Percentiles rank a stretch among this genome's conserved stretches.
These are phyloP conservation scores for Dendrobium officinale DNA, from an alignment of 106 monocot species.

Conservation along the genomic window DNA sequence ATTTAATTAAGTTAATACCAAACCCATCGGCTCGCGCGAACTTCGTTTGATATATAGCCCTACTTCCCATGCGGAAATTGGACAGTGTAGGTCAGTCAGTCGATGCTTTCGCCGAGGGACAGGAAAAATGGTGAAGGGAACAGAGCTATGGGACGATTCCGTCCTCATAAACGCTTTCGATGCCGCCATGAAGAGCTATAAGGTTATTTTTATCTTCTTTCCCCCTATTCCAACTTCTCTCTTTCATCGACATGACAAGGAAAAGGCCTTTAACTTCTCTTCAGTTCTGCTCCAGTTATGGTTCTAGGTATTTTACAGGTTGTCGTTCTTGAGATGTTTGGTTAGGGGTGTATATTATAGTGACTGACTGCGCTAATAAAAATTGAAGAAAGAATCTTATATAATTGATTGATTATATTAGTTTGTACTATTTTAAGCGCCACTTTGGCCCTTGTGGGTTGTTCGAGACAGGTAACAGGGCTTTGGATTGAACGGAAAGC, in stretches of 20 bases:
- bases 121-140: conserved; percentile 47
- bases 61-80: no score
- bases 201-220: conserved; percentile 32
- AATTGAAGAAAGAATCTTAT: not conserved
- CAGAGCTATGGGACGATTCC: conserved; percentile 82
- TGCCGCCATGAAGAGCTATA: conserved; percentile 60
- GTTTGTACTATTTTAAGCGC: not conserved
- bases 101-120: not conserved
- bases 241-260: not conserved
- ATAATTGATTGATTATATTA: not conserved
- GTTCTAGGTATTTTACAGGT: not conserved
- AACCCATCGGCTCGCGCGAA: no score
- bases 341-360: not conserved
- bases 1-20: no score
- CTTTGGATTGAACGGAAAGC: not conserved
- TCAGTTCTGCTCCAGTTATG: not conserved
- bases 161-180: conserved; percentile 73
- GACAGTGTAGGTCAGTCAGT: not conserved
- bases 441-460: not conserved
- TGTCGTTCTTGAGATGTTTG: not conserved
- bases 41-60: no score
- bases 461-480: not conserved
- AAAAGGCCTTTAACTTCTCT: not conserved
- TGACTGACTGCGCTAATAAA: not conserved
- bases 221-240: not conserved